Conservation (phyloP, 805 yeast species). For the Candida pini region DNA sequence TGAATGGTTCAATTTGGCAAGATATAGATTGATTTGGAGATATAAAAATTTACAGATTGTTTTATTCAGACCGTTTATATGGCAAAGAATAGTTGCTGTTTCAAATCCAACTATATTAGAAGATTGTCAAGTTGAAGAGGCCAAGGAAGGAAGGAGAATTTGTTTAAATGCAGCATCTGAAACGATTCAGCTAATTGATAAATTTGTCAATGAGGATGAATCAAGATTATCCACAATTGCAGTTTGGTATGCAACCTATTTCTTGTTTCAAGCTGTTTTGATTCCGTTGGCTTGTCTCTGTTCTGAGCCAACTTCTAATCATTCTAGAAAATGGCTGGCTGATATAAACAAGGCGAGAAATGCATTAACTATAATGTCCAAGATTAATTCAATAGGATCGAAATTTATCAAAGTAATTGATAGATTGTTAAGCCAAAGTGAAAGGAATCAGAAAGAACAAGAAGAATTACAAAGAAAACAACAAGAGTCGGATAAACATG, state of each 20-base stretch:
- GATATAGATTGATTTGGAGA: constrained; percentile 54
- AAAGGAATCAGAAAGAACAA: constrained; percentile 1
- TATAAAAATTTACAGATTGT: constrained; percentile 50
- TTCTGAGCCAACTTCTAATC: constrained; percentile 43
- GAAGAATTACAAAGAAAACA: background rate
- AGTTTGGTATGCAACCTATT: constrained; percentile 61
- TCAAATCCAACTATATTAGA: constrained; percentile 29
- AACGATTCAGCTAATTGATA: constrained; percentile 44
- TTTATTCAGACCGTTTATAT: constrained; percentile 49
- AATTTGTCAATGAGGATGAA: constrained; percentile 25
- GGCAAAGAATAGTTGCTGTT: constrained; percentile 43
- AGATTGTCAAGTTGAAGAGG: constrained; percentile 35
- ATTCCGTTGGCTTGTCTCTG: constrained; percentile 51
- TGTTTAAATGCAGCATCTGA: constrained; percentile 48
- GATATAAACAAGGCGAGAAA: constrained; percentile 39
- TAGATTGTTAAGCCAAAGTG: constrained; percentile 24
- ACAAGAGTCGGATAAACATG: background rate
- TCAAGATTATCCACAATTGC: constrained; percentile 37
- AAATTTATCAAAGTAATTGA: constrained; percentile 42
- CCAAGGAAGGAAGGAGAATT: constrained; percentile 42
- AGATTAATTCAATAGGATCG: constrained; percentile 40
- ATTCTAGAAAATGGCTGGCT: constrained; percentile 37
- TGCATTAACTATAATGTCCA: constrained; percentile 32
- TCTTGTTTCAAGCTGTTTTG: constrained; percentile 56
- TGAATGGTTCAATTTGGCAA: constrained; percentile 49